Base-by-base conservation (phyloP, 1,139 yeast genomes). In the Torulaspora pretoriensis region DNA sequence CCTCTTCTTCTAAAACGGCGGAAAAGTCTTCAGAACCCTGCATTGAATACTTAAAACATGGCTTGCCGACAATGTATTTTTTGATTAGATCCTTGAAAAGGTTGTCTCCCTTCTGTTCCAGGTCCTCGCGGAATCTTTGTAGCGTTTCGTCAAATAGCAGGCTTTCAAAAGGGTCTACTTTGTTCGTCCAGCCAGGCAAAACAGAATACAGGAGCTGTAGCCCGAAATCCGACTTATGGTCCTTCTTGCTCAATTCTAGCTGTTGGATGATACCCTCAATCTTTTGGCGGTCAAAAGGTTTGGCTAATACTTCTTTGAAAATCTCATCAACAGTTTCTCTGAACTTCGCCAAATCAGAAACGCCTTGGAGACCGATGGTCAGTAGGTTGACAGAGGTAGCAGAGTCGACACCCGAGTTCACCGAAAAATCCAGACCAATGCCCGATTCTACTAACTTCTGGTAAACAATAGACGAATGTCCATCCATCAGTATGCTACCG, bases 141-240 rank as follows among this genome's bases (percentile, higher is more conserved):
- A 90, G 69, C 17, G 79, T 70, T 13, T 70, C 71, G 52, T 86
- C 87, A 63, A 87, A 84, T 49, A 80, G 79, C 36, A 92, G 69
- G 3, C 77, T 60, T 8, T 77, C 74, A 51, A 90, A 70, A 5
- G 94, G 90, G 61, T 87, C 86, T 10, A 78, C 75, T 24, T 80
- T 80, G 59, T 88, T 88, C 44, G 86, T 81, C 85, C 96, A 90
- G 10, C 89, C 80, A 8, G 96, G 88, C 30, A 87, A 76, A 8
- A 92, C 57, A 2, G 89, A 75, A 57, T 81, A 81, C 34, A 92
- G 72, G 44, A 92, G 67, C 25, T 82, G 81, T 71, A 92, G 70
- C 13, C 99, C 99, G 68, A 89, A 90, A 47, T 88, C 88, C 0
- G 97, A 84, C 56, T 84, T 89, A 52, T 89, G 95, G 54, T 87